Base-by-base conservation (phyloP, 495 filamentous ascomycete genomes). In the Podospora pseudopauciseta region DNA sequence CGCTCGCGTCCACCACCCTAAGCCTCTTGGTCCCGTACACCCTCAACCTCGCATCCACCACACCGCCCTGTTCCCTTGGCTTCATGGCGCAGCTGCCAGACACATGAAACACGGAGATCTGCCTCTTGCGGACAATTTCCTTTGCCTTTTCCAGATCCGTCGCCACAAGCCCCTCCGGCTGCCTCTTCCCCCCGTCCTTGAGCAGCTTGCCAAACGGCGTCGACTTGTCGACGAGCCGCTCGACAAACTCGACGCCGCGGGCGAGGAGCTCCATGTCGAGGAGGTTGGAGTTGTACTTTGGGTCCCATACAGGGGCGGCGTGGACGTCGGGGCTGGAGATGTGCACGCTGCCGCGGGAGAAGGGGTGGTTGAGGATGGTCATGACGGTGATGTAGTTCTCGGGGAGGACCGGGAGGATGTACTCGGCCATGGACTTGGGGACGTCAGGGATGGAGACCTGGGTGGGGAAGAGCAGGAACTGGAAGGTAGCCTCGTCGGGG, bases 331-430 rank as follows among this genome's bases (percentile, higher is more conserved):
- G 53, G 9, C 79, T 80, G 16, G 71, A 69, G 61, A 88, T 86
- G 70, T 89, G 87, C 62, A 89, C 81, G 54, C 73, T 84, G 4
- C 87, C 87, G 11, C 86, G 84, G 2, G 86, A 85, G 39, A 87
- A 83, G 2, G 86, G 86, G 26, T 85, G 81, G 23, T 80, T 76
- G 15, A 81, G 73, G 63, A 81, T 76, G 13, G 76, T 73, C 64
- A 75, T 78, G 61, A 84, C 68, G 13, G 78, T 80, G 32, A 82
- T 57, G 64, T 77, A 80, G 59, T 83, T 83, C 19, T 77, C 79
- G n/a, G 76, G 72, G 7, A 65, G 65, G 0, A 64, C 60, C 1
- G 77, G 75, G 1, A 68, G 69, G 67, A 82, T 71, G 54, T 78
- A 73, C 44, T 81, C 74, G 3, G 76, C 67, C 72, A 82, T 72